Conservation (phyloP, 768 basidiomycete genomes). For the Epithele typhae region DNA sequence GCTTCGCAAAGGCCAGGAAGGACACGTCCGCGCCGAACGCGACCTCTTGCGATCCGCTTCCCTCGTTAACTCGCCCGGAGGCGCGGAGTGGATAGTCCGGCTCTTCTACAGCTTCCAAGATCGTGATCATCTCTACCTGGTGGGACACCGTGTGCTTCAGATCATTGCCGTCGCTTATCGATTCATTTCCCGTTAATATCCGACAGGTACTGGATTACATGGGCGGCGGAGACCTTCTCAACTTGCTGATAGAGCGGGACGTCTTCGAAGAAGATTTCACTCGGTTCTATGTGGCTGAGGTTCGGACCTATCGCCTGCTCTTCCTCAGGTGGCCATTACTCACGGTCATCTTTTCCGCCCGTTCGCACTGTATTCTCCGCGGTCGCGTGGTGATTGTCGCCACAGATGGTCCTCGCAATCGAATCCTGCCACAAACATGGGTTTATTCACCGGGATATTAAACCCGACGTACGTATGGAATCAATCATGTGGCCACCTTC, state of each 20-base stretch:
- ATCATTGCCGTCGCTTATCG: constrained; percentile 22
- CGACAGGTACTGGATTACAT: constrained; percentile 86
- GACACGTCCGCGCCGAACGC: constrained; percentile 93
- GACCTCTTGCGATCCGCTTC: constrained; percentile 92
- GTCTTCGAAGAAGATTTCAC: constrained; percentile 89
- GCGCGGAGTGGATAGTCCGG: constrained; percentile 91
- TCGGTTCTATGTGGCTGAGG: constrained; percentile 93
- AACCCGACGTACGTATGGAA: constrained; percentile 69
- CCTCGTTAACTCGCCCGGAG: constrained; percentile 64
- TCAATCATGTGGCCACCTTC: background rate
- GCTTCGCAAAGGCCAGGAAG: constrained; percentile 96
- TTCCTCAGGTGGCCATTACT: background rate
- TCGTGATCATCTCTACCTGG: constrained; percentile 91
- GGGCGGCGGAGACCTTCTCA: constrained; percentile 95
- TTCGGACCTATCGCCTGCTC: constrained; percentile 28
- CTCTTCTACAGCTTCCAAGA: constrained; percentile 95
- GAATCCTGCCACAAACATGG: constrained; percentile 92
- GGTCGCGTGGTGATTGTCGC: constrained; percentile 1
- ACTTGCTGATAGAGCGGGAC: constrained; percentile 89
- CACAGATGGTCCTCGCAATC: constrained; percentile 88
- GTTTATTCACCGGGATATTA: constrained; percentile 98
- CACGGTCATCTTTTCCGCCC: background rate
- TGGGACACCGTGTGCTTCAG: constrained; percentile 34
- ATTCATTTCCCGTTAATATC: constrained; percentile 59
- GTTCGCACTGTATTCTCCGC: constrained; percentile 1